Conservation (phyloP, 2,329 filamentous ascomycete species). For the Cercospora brassicicola region DNA sequence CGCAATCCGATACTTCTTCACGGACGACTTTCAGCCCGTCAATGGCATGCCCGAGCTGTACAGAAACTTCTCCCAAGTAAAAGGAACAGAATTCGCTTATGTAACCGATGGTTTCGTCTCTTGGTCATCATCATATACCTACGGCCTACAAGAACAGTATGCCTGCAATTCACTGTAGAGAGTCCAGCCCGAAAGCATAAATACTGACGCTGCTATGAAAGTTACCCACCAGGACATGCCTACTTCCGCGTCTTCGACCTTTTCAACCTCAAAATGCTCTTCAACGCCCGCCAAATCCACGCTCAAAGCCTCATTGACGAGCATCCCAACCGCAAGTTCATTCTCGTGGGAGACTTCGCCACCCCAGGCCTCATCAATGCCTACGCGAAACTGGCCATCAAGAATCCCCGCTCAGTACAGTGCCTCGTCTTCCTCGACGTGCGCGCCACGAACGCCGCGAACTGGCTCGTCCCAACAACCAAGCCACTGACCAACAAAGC, state of each 20-base stretch:
- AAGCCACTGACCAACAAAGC: not conserved
- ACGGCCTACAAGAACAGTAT: not conserved
- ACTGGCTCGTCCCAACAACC: conserved; percentile 23
- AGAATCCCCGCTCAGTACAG: conserved; percentile 26
- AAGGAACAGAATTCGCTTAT: conserved; percentile 33
- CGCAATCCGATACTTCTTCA: conserved; percentile 18
- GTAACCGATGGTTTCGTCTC: conserved; percentile 28
- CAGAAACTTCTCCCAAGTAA: not conserved
- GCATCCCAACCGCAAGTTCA: conserved; percentile 29
- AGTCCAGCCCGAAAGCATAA: not conserved
- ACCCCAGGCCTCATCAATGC: conserved; percentile 21
- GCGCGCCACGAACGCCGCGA: conserved; percentile 25
- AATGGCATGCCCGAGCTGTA: conserved; percentile 26
- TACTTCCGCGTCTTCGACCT: conserved; percentile 30
- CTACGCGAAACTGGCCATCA: conserved; percentile 23
- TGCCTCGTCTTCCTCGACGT: conserved; percentile 32
- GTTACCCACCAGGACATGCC: conserved; percentile 29
- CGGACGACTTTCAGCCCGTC: conserved; percentile 25
- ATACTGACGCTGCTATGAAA: not conserved
- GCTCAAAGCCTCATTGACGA: conserved; percentile 25
- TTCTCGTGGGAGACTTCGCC: conserved; percentile 33
- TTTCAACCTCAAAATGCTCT: conserved; percentile 11
- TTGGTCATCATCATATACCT: conserved; percentile 19
- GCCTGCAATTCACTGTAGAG: not conserved
- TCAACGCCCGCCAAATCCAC: conserved; percentile 19